These are phyloP conservation scores for Ceratocystis smalleyi DNA, from an alignment of 2,329 filamentous ascomycete species.

Conservation along the genomic window DNA sequence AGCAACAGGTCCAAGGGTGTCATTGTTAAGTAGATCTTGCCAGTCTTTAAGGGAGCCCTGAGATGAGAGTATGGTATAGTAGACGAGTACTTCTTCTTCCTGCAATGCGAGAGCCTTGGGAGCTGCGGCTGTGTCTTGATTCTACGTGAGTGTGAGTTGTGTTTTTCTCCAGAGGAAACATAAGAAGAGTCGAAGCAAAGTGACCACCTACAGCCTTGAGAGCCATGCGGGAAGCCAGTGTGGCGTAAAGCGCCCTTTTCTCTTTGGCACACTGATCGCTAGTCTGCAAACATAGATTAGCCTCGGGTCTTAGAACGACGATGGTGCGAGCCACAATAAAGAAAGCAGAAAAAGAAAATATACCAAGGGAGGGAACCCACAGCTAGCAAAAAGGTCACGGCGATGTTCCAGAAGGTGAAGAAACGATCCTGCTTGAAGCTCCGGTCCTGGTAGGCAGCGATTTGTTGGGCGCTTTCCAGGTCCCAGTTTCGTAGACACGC, in stretches of 20 bases:
- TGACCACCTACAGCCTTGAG: slow-evolving; percentile 11
- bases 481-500: slow-evolving; percentile 41
- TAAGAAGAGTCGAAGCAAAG: background rate
- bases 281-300: slow-evolving; percentile 23
- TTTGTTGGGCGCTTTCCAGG: slow-evolving; percentile 25
- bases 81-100: slow-evolving; percentile 36
- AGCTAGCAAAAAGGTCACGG: slow-evolving; percentile 37
- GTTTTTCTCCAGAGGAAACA: no score
- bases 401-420: slow-evolving; percentile 41
- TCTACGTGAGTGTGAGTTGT: background rate
- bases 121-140: slow-evolving; percentile 10
- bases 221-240: slow-evolving; percentile 27
- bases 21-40: slow-evolving; percentile 26
- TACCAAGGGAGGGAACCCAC: slow-evolving; percentile 24
- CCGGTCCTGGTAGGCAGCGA: slow-evolving; percentile 38
- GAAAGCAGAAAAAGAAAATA: background rate
- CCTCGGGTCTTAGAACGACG: background rate
- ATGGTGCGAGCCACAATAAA: background rate
- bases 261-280: slow-evolving; percentile 32
- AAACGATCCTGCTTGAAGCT: slow-evolving; percentile 33
- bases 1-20: slow-evolving; percentile 28
- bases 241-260: slow-evolving; percentile 37
- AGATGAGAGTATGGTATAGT: slow-evolving; percentile 32
- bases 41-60: slow-evolving; percentile 31
- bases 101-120: slow-evolving; percentile 17